Evolutionary conservation across 306 rosid species (phyloP).

Genomic region (Ziziphus jujuba): DNA sequence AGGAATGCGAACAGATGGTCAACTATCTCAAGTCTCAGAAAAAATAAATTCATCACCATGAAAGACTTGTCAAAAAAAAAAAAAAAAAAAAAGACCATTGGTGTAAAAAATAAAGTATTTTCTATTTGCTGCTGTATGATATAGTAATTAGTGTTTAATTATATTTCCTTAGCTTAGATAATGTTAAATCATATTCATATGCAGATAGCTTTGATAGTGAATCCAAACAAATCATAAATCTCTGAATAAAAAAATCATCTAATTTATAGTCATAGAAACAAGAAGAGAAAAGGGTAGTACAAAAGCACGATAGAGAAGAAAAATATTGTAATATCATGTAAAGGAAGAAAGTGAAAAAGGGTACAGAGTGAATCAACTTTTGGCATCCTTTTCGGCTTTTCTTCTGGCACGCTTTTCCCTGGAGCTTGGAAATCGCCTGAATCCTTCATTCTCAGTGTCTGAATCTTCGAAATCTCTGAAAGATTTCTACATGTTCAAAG

Average conservation of each 20-base stretch:
- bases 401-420: conserved; percentile 63
- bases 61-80: background rate
- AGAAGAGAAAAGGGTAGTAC: background rate
- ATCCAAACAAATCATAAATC: too few species aligned
- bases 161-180: too few species aligned
- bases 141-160: too few species aligned
- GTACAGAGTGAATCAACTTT: conserved; percentile 9
- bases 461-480: conserved; percentile 48
- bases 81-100: too few species aligned
- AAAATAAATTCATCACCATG: conserved; percentile 32
- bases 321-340: background rate
- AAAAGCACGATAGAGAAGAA: too few species aligned
- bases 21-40: conserved; percentile 66
- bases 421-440: conserved; percentile 49
- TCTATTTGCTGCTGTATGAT: too few species aligned
- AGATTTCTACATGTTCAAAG: conserved; percentile 48
- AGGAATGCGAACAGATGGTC: conserved; percentile 63
- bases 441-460: conserved; percentile 48
- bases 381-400: conserved; percentile 52
- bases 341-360: background rate
- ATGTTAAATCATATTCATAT: too few species aligned
- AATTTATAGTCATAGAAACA: background rate
- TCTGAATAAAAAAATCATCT: too few species aligned
- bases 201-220: too few species aligned
- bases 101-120: too few species aligned